Base-by-base conservation (phyloP, 2,329 filamentous ascomycete genomes). In the Microascus cirrosus region DNA sequence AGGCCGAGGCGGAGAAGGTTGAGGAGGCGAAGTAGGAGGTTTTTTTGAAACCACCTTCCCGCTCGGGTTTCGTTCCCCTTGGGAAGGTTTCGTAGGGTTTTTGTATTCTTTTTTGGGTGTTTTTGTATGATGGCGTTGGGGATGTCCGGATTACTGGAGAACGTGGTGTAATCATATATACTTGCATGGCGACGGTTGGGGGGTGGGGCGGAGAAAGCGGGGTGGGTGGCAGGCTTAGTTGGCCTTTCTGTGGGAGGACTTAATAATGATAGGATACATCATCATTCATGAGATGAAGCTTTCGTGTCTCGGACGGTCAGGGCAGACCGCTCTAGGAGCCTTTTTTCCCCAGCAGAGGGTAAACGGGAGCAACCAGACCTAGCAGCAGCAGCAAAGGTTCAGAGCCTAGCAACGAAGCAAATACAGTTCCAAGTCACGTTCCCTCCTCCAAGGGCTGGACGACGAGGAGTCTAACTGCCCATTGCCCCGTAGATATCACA, bases 1-100 rank as follows among this genome's bases (percentile, higher is more conserved):
- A 85, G 35, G 81, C 83, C 7, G 82, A 84, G 28, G 77, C 77
- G 2, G 3, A 22, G n/a, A 28, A 39, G 18, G 53, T 35, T 13
- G n/a, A 25, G 18, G 53, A 10, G 36, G 22, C 35, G n/a, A 48
- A 42, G 22, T 34, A 55, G 45, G 20, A 3, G 13, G 39, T n/a
- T 15, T 3, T 3, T 15, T n/a, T 15, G 39, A 6, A n/a, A 18
- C 39, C 39, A 42, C 39, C 6, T 18, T 18, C 15, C 15, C 39
- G 18, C 7, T 45, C 15, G 39, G 36, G 36, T 12, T 18, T 3
- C 11, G 18, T 18, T 15, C 39, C 39, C 18, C 1, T 18, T 45
- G 12, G 36, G n/a, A n/a, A n/a, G n/a, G n/a, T n/a, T n/a, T n/a
- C n/a, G n/a, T n/a, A n/a, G n/a, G 12, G 15, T 15, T 18, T n/a